phyloP scores from a whole-genome alignment of 352 stramenopile genomes.

The Blastocystis sp. region DNA sequence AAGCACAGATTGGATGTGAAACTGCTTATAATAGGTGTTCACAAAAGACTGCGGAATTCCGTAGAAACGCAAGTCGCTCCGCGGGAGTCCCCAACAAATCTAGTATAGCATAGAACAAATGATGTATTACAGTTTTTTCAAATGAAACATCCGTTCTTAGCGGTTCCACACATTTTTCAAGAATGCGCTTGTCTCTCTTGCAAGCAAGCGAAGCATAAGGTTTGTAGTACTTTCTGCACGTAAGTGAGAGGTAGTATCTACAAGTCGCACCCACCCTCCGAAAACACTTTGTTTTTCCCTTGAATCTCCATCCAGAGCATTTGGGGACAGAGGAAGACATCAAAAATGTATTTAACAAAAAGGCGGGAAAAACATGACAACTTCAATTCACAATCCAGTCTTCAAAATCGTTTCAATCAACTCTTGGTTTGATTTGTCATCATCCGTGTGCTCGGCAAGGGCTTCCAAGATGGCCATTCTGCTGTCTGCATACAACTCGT shows the following conservation, averaged over 20 bases:
- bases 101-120: not conserved
- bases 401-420: not conserved
- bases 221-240: not conserved
- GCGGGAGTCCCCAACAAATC: not conserved
- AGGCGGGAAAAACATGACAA: conserved; percentile 6
- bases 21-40: conserved; percentile 28
- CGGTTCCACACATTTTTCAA: not conserved
- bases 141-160: not conserved
- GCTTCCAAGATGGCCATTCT: not conserved
- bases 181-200: conserved; percentile 5
- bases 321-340: not conserved
- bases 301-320: conserved; percentile 36
- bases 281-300: conserved; percentile 19
- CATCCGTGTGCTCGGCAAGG: not conserved
- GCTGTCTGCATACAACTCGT: not conserved
- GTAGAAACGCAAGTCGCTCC: conserved; percentile 34
- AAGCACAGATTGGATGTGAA: conserved; percentile 5
- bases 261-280: not conserved
- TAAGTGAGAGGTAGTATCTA: conserved; percentile 42
- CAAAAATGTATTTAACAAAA: not conserved
- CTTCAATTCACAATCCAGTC: not conserved
- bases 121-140: not conserved
- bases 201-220: not conserved
- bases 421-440: not conserved
- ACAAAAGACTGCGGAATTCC: not conserved